Evolutionary conservation across 345 rosid species (phyloP), one percentile per base, ranked within the genome.

Genomic region (Gynandropsis gynandra): DNA sequence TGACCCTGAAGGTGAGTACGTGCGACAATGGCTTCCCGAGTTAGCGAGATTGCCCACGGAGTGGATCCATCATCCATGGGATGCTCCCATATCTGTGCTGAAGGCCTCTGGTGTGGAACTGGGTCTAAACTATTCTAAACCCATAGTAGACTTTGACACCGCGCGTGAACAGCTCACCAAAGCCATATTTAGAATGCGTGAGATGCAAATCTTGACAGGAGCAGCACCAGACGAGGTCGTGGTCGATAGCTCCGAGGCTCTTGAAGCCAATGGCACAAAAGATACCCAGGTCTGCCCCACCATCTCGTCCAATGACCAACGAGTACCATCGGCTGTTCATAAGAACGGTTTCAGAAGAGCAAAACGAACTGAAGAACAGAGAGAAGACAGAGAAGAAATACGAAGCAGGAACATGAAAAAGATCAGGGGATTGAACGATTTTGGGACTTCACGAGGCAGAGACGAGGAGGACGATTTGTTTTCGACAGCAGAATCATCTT

Each of bases 41-140:
- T 78, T 90, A 3, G 82, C 92, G 42, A 80, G 98, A 62, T 64
- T 89, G 71, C 97, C 95, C 4, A 72, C 87, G 1, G 90, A 78
- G 47, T 89, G 97, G 97, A 86, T 86, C 53, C 97, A 83, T 72
- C 90, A 83, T 74, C 94, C 96, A 8, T 83, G 96, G 96, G 94
- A 83, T 15, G 94, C 94, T 11, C 89, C 97, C 17, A 16, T 31
- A 16, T 37, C 57, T 0, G 75, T 86, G 63, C 95, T 81, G 37
- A 78, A 68, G 67, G 83, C 87, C 50, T 74, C 98, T 0, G 98
- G 92, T 42, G 74, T 74, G 4, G 93, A 81, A 62, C 55, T 83
- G 31, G 89, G 89, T 52, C 56, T 69, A 20, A 87, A 83, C 77
- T 83, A 83, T 46, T 78, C 76, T 0, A 73, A 68, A 47, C 96